A percentile compares a stretch with the other conserved stretches of the same genome.
Conservation (phyloP, 805 yeast genomes). For the Pichia nanzhaoensis region DNA sequence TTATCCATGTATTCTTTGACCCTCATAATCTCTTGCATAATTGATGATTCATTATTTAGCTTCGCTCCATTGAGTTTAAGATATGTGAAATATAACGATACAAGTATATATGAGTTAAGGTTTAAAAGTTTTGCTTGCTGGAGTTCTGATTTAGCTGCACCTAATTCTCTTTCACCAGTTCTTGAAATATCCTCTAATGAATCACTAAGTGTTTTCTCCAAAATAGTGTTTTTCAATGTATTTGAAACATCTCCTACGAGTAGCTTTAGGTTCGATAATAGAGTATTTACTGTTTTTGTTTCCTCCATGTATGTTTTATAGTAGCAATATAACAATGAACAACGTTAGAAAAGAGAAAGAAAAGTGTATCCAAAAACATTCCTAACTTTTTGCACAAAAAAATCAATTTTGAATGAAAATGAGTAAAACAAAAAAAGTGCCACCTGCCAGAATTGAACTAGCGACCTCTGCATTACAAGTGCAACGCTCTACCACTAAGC, state of each 20-base stretch:
- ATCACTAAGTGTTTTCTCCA: constrained; percentile 12
- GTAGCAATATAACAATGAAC: not conserved
- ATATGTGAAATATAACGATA: constrained; percentile 53
- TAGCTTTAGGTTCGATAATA: not conserved
- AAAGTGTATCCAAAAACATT: not conserved
- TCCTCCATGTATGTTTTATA: constrained; percentile 8
- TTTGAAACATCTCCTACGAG: not conserved
- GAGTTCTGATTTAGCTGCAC: constrained; percentile 13
- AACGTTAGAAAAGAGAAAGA: not conserved
- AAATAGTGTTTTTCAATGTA: constrained; percentile 4
- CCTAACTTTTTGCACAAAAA: not conserved
- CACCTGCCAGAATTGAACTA: constrained; percentile 87
- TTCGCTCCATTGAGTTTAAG: constrained; percentile 53
- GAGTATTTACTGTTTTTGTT: constrained; percentile 10
- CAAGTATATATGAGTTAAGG: constrained; percentile 42
- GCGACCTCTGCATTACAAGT: constrained; percentile 99
- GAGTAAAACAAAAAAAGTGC: constrained; percentile 36
- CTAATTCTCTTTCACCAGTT: constrained; percentile 4
- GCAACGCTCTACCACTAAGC: constrained; percentile 99
- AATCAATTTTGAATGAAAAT: constrained; percentile 2
- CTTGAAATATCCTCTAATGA: constrained; percentile 12
- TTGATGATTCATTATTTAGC: constrained; percentile 46
- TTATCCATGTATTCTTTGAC: constrained; percentile 64
- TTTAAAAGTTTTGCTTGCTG: constrained; percentile 31
- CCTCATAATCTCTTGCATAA: constrained; percentile 59